A percentile compares a stretch with the other conserved stretches of the same genome.
Conservation (phyloP, 2,329 filamentous ascomycete species). For the Beauveria sp. region DNA sequence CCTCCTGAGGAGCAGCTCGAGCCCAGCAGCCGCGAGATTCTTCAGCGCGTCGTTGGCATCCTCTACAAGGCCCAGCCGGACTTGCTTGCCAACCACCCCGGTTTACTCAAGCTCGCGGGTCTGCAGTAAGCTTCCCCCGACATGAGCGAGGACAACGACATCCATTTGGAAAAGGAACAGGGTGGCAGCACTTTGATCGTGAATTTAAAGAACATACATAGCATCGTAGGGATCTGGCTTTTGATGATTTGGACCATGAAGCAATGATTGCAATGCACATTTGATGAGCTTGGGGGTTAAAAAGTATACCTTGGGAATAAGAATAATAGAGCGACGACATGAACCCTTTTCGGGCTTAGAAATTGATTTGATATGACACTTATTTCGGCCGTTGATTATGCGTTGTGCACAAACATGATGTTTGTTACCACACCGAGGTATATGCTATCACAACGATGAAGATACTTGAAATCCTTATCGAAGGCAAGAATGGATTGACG, state of each 20-base stretch:
- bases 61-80: constrained; percentile 31
- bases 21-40: constrained; percentile 57
- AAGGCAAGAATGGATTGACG: not conserved
- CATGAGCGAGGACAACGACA: not conserved
- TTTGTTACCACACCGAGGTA: not conserved
- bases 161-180: not conserved
- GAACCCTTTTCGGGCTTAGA: not conserved
- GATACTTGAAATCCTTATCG: not conserved
- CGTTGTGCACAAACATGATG: not conserved
- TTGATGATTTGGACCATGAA: constrained; percentile 11
- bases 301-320: constrained; percentile 9
- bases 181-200: constrained; percentile 1
- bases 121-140: constrained; percentile 10
- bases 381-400: not conserved
- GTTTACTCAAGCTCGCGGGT: constrained; percentile 25
- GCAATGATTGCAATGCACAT: constrained; percentile 9
- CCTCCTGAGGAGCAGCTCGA: constrained; percentile 70
- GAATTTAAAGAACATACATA: constrained; percentile 6
- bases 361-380: not conserved
- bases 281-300: constrained; percentile 7
- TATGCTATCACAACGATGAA: not conserved
- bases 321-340: constrained; percentile 5
- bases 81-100: constrained; percentile 22
- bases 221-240: constrained; percentile 5
- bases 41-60: constrained; percentile 54